Evolutionary conservation across 169 alveolate genomes (phyloP), one percentile per base, ranked within the genome.

Genomic region (Cystoisospora suis): DNA sequence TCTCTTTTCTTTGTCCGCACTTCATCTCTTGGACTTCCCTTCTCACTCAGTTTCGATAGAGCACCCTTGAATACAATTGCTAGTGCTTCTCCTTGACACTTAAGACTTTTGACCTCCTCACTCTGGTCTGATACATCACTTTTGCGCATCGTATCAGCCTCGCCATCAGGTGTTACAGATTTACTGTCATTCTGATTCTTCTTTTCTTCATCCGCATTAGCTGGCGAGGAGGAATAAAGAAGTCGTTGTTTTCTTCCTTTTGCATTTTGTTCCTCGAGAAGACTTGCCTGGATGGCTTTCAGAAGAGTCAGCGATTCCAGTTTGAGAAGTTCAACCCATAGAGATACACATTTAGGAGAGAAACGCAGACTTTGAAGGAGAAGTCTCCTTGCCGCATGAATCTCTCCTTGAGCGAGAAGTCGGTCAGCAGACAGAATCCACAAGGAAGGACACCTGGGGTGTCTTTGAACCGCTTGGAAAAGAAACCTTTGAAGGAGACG

Each of bases 351-450:
- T 38, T 7, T 53, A 34, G 20, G 15, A 6, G 36, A 29, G 53
- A 86, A 59, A 56, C 90, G 90, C 38, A 86, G 85, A 32, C 79
- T 69, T 4, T 40, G 81, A 49, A 86, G 90, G 75, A 86, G 90
- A 70, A 86, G 47, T 2, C 47, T 61, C 27, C 90, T 42, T 1
- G 90, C 90, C 23, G 81, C 90, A 36, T 44, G 85, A 23, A 65
- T 49, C 61, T 86, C 40, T 29, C 90, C 90, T 46, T 86, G 90
- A 36, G 61, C 85, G 85, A 86, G 90, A 46, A 86, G 58, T 15
- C 90, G 61, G 34, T 86, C 90, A 29, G 90, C 90, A 32, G 90
- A 70, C 45, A 86, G 46, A 1, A 86, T 29, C 90, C 90, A 86
- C 36, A 86, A 72, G 34, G 70, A 0, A 32, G 79, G 0, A 56